Conservation (phyloP, 768 basidiomycete species). For the Lactarius hatsudake region DNA sequence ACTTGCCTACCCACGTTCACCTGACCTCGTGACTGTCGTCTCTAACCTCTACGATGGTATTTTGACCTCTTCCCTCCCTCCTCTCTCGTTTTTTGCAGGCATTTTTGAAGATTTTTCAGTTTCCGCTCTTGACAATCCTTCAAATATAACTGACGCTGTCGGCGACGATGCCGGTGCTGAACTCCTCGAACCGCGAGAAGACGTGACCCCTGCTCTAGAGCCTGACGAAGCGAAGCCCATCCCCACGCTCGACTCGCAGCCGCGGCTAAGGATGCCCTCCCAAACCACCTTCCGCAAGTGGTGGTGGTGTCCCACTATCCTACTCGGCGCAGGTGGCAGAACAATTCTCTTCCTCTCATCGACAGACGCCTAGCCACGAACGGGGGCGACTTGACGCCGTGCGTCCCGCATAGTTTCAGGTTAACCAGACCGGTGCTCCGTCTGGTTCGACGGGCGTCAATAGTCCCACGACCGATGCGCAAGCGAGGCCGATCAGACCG, state of each 20-base stretch:
- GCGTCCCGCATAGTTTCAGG: slow-evolving; percentile 13
- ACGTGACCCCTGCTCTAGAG: not conserved
- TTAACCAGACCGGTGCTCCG: slow-evolving; percentile 8
- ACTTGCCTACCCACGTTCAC: too few species aligned
- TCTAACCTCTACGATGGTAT: slow-evolving; percentile 21
- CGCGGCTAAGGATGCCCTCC: slow-evolving; percentile 13
- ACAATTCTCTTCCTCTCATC: slow-evolving; percentile 60
- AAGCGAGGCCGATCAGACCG: slow-evolving; percentile 61
- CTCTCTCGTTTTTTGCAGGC: too few species aligned
- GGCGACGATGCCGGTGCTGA: not conserved
- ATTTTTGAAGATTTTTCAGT: slow-evolving; percentile 21
- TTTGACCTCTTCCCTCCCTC: not conserved
- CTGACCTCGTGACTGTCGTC: too few species aligned
- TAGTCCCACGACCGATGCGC: too few species aligned
- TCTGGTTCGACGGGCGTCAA: not conserved
- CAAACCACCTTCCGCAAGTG: slow-evolving; percentile 5
- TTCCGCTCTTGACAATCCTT: slow-evolving; percentile 15
- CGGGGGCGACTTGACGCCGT: slow-evolving; percentile 39
- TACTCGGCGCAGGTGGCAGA: slow-evolving; percentile 65
- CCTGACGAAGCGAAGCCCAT: slow-evolving; percentile 4
- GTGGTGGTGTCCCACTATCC: slow-evolving; percentile 37
- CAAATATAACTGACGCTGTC: slow-evolving; percentile 2
- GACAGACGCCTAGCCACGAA: slow-evolving; percentile 64
- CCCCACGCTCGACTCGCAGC: slow-evolving; percentile 16
- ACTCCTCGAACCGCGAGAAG: slow-evolving; percentile 15